Percentiles rank a stretch among this genome's conserved stretches.
Conservation (phyloP, 768 basidiomycete genomes). For the Lyophyllum decastes region DNA sequence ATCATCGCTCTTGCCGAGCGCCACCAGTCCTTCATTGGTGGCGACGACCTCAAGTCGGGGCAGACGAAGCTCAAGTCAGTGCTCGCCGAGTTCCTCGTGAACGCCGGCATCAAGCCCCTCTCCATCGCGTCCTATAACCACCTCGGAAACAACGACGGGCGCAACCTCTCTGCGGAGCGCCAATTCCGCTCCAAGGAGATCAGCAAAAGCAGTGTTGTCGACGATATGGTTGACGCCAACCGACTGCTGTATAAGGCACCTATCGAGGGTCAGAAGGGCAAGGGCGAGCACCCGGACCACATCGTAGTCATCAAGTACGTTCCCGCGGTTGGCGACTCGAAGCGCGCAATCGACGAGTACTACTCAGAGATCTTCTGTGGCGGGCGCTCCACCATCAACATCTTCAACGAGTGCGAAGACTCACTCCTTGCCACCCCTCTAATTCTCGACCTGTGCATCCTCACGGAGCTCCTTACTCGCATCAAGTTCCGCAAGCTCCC, state of each 20-base stretch:
- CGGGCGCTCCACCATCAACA: conserved; percentile 90
- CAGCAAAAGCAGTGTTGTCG: conserved; percentile 94
- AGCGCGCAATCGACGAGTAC: conserved; percentile 99
- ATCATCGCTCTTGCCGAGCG: conserved; percentile 91
- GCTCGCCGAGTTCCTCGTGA: conserved; percentile 97
- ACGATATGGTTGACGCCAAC: conserved; percentile 97
- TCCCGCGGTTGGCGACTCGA: conserved; percentile 94
- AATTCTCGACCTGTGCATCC: conserved; percentile 91
- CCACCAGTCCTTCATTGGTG: conserved; percentile 89
- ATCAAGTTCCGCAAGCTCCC: conserved; percentile 77
- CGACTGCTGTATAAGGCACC: conserved; percentile 87
- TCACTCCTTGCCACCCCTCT: conserved; percentile 94
- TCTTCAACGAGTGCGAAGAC: conserved; percentile 99
- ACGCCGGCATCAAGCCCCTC: conserved; percentile 97
- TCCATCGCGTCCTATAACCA: conserved; percentile 99
- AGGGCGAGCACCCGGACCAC: conserved; percentile 98
- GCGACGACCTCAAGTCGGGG: conserved; percentile 97
- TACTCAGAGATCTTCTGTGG: conserved; percentile 98
- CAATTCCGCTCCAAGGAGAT: conserved; percentile 99
- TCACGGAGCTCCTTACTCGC: conserved; percentile 92
- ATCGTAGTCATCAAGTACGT: conserved; percentile 97
- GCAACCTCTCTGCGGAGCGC: conserved; percentile 83
- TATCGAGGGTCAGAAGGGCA: conserved; percentile 55
- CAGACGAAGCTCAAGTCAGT: conserved; percentile 98
- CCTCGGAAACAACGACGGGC: conserved; percentile 97